phyloP scores from a whole-genome alignment of 1,139 yeast genomes.

The Tardiomyces digboiensis region DNA sequence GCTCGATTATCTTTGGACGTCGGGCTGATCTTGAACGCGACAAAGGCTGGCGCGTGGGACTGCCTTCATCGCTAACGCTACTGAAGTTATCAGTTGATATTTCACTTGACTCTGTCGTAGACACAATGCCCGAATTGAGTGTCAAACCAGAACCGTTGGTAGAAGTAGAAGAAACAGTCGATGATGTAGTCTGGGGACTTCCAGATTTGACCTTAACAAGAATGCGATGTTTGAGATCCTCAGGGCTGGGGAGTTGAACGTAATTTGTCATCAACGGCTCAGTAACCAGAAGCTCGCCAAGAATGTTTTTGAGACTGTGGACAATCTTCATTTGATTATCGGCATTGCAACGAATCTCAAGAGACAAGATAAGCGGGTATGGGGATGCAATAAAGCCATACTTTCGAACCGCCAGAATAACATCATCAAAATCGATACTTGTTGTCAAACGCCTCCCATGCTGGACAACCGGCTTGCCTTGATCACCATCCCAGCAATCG shows the following conservation, averaged over 20 bases:
- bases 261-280: slow-evolving; percentile 28
- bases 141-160: slow-evolving; percentile 4
- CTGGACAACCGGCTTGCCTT: slow-evolving; percentile 69
- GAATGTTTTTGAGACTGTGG: slow-evolving; percentile 38
- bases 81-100: background rate
- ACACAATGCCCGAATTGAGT: slow-evolving; percentile 21
- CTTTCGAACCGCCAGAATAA: slow-evolving; percentile 60
- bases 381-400: slow-evolving; percentile 83
- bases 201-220: slow-evolving; percentile 59
- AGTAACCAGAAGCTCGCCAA: slow-evolving; percentile 51
- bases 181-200: slow-evolving; percentile 4
- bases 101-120: background rate
- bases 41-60: background rate
- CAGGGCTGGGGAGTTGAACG: slow-evolving; percentile 57
- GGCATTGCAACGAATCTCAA: slow-evolving; percentile 71
- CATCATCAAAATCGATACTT: slow-evolving; percentile 59
- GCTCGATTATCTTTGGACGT: slow-evolving; percentile 32
- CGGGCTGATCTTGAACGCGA: slow-evolving; percentile 1
- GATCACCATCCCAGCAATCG: slow-evolving; percentile 87
- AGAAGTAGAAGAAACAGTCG: background rate
- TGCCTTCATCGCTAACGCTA: background rate
- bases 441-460: slow-evolving; percentile 84
- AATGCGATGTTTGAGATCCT: slow-evolving; percentile 55
- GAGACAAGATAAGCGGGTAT: slow-evolving; percentile 76
- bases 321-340: slow-evolving; percentile 55